These are phyloP conservation scores for Melanomma pulvis-pyrius DNA, from an alignment of 495 filamentous ascomycete genomes.

Conservation along the genomic window DNA sequence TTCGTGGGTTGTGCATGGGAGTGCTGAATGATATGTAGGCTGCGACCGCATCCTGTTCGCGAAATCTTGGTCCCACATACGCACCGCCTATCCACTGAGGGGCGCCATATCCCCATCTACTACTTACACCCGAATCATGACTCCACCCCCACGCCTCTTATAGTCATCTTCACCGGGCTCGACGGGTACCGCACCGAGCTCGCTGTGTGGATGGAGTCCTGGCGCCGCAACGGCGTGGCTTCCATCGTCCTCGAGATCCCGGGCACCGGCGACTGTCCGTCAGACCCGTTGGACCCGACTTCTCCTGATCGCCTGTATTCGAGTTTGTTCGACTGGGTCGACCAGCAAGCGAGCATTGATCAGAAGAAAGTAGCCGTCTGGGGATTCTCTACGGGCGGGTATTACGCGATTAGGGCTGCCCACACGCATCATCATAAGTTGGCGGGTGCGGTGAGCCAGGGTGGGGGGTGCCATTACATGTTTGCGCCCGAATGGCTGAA, in stretches of 20 bases:
- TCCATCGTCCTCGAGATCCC: constrained; percentile 72
- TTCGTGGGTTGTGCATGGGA: neutral
- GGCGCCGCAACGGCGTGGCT: constrained; percentile 59
- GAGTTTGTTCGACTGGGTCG: constrained; percentile 70
- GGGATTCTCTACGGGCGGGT: constrained; percentile 75
- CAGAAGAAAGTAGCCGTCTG: constrained; percentile 65
- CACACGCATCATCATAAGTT: constrained; percentile 67
- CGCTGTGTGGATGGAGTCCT: constrained; percentile 69
- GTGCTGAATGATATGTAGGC: too few relatives aligned
- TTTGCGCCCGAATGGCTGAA: constrained; percentile 67
- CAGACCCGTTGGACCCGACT: constrained; percentile 57
- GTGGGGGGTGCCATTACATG: constrained; percentile 73
- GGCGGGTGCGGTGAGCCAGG: constrained; percentile 67
- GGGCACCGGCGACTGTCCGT: constrained; percentile 77
- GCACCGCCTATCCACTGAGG: constrained; percentile 53
- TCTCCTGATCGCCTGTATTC: constrained; percentile 62
- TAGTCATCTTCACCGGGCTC: constrained; percentile 74
- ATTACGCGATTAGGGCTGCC: constrained; percentile 74
- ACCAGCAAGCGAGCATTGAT: constrained; percentile 60
- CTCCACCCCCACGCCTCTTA: constrained; percentile 55
- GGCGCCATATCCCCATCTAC: constrained; percentile 65
- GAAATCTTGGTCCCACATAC: constrained; percentile 67
- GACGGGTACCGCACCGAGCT: constrained; percentile 82
- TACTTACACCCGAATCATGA: constrained; percentile 57
- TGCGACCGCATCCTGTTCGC: constrained; percentile 58